A percentile compares a stretch with the other conserved stretches of the same genome.
Conservation (phyloP, 768 basidiomycete genomes). For the Suillus hirtellus region DNA sequence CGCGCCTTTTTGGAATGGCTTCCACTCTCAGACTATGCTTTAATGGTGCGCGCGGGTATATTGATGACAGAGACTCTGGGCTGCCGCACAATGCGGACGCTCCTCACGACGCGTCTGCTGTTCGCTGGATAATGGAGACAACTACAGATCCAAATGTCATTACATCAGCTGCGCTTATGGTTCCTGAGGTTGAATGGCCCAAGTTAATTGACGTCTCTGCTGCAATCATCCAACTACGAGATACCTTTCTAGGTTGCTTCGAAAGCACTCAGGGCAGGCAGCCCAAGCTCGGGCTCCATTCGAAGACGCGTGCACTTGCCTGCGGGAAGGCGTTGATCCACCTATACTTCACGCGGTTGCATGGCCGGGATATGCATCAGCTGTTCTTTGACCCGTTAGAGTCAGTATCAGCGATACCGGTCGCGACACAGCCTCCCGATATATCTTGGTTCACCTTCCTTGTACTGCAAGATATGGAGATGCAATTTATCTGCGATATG, state of each 20-base stretch:
- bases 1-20: not conserved
- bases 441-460: slow-evolving; percentile 8
- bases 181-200: slow-evolving; percentile 9
- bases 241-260: slow-evolving; percentile 9
- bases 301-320: not conserved
- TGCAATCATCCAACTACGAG: slow-evolving; percentile 6
- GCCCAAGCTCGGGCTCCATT: slow-evolving; percentile 1
- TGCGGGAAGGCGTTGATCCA: slow-evolving; percentile 9
- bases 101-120: slow-evolving; percentile 3
- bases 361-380: not conserved
- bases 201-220: not conserved
- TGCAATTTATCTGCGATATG: slow-evolving; percentile 8
- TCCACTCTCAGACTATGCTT: not conserved
- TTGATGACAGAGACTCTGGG: not conserved
- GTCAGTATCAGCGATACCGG: not conserved
- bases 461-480: not conserved
- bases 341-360: not conserved
- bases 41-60: not conserved
- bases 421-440: not conserved
- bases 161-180: slow-evolving; percentile 6
- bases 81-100: not conserved
- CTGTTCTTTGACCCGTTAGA: slow-evolving; percentile 2
- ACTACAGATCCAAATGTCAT: slow-evolving; percentile 8
- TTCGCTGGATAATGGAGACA: slow-evolving; percentile 9
- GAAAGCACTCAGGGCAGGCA: slow-evolving; percentile 1